These are phyloP conservation scores for Pichia sp. DNA, from an alignment of 1,139 yeast genomes.

Conservation along the genomic window DNA sequence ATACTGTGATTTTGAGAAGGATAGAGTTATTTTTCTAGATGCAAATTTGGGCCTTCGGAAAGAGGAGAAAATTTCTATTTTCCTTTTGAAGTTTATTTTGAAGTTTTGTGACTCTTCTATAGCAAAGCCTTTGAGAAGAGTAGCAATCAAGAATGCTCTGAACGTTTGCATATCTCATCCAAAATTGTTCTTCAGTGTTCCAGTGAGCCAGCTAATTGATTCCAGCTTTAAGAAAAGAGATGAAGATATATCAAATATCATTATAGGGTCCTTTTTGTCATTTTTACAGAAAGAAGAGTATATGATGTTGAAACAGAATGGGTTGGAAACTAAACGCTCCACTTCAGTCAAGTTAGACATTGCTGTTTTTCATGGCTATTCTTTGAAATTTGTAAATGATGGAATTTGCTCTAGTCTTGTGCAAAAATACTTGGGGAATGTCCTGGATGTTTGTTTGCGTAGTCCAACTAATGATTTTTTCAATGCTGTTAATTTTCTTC, in stretches of 20 bases:
- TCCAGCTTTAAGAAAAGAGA: slow-evolving; percentile 34
- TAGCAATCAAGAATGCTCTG: slow-evolving; percentile 52
- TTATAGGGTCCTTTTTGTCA: slow-evolving; percentile 47
- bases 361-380: slow-evolving; percentile 48
- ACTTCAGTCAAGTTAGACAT: slow-evolving; percentile 34
- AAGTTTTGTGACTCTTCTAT: slow-evolving; percentile 38
- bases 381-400: slow-evolving; percentile 44
- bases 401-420: slow-evolving; percentile 68
- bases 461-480: slow-evolving; percentile 32
- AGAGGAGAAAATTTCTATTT: slow-evolving; percentile 48
- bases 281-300: slow-evolving; percentile 50
- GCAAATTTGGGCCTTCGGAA: slow-evolving; percentile 38
- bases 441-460: slow-evolving; percentile 40
- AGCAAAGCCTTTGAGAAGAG: slow-evolving; percentile 32
- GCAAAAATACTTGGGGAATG: slow-evolving; percentile 48
- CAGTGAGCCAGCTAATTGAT: slow-evolving; percentile 49
- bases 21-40: slow-evolving; percentile 35
- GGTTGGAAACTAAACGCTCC: slow-evolving; percentile 31
- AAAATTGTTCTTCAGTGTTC: slow-evolving; percentile 48
- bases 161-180: slow-evolving; percentile 56
- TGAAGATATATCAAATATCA: slow-evolving; percentile 38
- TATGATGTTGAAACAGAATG: slow-evolving; percentile 34
- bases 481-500: slow-evolving; percentile 47
- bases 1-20: slow-evolving; percentile 50
- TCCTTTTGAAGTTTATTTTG: slow-evolving; percentile 49